Evolutionary conservation across 208 protist genomes (phyloP).

Genomic region (Phytomonas sp.): DNA sequence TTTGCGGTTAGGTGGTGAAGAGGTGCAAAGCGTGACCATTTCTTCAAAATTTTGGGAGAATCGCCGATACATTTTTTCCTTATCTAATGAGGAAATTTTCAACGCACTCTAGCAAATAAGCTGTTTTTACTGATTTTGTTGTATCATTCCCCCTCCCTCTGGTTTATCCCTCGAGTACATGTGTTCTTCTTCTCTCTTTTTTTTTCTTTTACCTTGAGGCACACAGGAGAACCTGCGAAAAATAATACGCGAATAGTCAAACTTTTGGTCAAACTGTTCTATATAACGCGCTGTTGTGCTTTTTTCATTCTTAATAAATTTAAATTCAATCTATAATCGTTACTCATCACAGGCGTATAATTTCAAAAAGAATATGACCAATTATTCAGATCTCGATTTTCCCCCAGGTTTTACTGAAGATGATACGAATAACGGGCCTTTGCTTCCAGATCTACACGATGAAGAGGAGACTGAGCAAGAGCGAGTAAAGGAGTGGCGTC

Average conservation of each 20-base stretch:
- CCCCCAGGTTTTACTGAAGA: not conserved
- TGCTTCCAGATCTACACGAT: slow-evolving; percentile 31
- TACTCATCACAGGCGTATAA: not conserved
- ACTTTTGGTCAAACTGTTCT: not conserved
- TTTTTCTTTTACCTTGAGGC: slow-evolving; percentile 5
- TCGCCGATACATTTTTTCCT: not conserved
- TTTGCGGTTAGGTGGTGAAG: not conserved
- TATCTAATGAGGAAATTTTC: not conserved
- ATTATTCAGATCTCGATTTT: not conserved
- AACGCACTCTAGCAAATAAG: not conserved
- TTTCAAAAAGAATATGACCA: not conserved
- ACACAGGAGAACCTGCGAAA: slow-evolving; percentile 1
- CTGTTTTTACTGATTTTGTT: not conserved
- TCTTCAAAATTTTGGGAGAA: slow-evolving; percentile 1
- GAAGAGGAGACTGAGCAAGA: slow-evolving; percentile 34
- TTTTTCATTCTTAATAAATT: not conserved
- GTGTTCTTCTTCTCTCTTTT: slow-evolving; percentile 2
- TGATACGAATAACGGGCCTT: slow-evolving; percentile 9
- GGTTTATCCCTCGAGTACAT: not conserved
- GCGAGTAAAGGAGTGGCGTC: slow-evolving; percentile 56
- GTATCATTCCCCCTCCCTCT: not conserved
- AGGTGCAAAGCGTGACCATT: not conserved
- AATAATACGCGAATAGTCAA: not conserved
- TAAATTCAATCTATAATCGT: not conserved
- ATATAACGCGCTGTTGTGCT: not conserved